Percentiles rank a stretch among this genome's conserved stretches.
Conservation (phyloP, 331 rosid species). For the Spiraea crenata region DNA sequence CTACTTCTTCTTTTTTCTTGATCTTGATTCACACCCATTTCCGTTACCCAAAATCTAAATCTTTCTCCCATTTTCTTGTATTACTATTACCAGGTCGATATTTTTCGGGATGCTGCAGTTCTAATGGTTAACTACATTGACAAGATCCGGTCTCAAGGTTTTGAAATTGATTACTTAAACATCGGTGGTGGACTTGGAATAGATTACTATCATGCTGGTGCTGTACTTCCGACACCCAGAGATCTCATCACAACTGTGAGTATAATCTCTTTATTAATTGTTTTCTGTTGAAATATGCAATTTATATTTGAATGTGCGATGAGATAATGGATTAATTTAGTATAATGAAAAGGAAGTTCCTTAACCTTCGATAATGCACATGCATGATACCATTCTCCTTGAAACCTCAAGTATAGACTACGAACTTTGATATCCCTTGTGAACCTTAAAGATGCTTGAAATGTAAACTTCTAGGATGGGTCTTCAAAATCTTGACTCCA, state of each 20-base stretch:
- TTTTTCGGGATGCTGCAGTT: constrained; percentile 89
- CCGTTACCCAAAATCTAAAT: neutral
- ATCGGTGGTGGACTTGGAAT: constrained; percentile 99
- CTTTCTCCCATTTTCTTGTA: neutral
- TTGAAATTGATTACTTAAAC: constrained; percentile 78
- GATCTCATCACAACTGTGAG: constrained; percentile 90
- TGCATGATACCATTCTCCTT: neutral
- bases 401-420: neutral
- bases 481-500: neutral
- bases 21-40: neutral
- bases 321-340: neutral
- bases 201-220: constrained; percentile 87
- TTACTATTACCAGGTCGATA: constrained; percentile 69
- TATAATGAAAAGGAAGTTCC: neutral
- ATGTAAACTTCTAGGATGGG: neutral
- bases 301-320: neutral
- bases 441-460: constrained; percentile 3
- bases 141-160: constrained; percentile 84
- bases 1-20: neutral
- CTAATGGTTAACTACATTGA: constrained; percentile 92
- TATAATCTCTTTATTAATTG: constrained; percentile 14
- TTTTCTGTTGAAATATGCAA: neutral
- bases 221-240: constrained; percentile 81
- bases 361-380: neutral
- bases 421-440: neutral